Percentiles rank a stretch among this genome's conserved stretches.
Evolutionary conservation across 345 rosid genomes (phyloP).

Genomic region (Aquilaria malaccensis): DNA sequence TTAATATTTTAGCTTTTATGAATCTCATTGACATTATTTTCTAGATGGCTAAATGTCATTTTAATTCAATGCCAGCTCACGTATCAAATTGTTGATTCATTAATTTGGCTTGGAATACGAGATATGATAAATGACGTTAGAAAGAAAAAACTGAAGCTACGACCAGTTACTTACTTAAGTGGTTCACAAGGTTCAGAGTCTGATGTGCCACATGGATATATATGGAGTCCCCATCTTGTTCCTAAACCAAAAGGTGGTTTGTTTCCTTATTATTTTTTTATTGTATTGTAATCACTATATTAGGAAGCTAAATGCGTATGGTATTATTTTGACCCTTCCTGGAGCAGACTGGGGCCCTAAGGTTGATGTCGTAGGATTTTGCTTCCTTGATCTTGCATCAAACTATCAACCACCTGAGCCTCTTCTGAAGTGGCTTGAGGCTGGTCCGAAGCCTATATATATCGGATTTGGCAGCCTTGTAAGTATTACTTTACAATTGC

Average conservation of each 20-base stretch:
- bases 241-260: constrained; percentile 96
- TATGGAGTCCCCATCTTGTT: constrained; percentile 99
- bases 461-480: constrained; percentile 99
- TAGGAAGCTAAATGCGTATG: neutral
- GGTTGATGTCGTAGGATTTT: constrained; percentile 95
- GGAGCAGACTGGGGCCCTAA: constrained; percentile 94
- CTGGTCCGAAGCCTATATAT: constrained; percentile 88
- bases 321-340: constrained; percentile 1
- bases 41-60: constrained; percentile 5
- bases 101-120: constrained; percentile 98
- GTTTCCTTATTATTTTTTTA: constrained; percentile 2
- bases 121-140: constrained; percentile 95
- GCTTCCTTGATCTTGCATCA: constrained; percentile 98
- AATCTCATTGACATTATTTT: neutral
- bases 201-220: constrained; percentile 89
- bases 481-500: constrained; percentile 29
- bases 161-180: constrained; percentile 98
- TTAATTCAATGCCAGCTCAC: constrained; percentile 53
- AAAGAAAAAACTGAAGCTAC: constrained; percentile 82
- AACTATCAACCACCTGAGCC: constrained; percentile 92
- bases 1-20: neutral
- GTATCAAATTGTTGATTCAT: constrained; percentile 91
- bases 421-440: constrained; percentile 83
- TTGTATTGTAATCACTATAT: neutral
- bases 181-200: constrained; percentile 91